Evolutionary conservation across 139 green algal genomes (phyloP), one percentile per base, ranked within the genome.

Genomic region (Coccomyxa sp.): DNA sequence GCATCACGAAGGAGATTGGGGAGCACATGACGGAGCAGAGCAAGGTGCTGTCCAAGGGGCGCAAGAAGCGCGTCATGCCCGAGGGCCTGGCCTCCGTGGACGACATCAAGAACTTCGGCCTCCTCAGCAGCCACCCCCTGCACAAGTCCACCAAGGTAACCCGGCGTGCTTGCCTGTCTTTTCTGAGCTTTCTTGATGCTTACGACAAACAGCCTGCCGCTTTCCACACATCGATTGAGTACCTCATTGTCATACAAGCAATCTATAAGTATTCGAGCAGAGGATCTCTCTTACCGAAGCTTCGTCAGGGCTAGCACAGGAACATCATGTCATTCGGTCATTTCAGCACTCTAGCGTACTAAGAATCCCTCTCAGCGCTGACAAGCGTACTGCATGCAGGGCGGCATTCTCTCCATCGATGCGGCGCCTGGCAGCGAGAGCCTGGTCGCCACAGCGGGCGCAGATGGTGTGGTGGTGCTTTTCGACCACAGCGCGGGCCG

Each of bases 21-120:
- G 78, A 87, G 29, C 70, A 40, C 18, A 82, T 91, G 58, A 88
- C 82, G 7, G 78, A 78, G 41, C 50, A 39, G 16, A 77, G 73
- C 77, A 68, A 74, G 71, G 71, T 91, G 74, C 85, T 95, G 39
- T 91, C 86, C 71, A 92, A 94, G 78, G 84, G 74, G 2, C 86
- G 95, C 76, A 97, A 97, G 85, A 97, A 98, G 87, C 86, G 94
- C n/a, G 88, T 54, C 14, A 78, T 94, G 33, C 73, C 88, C 0
- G 72, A 86, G 16, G 69, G 64, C 71, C 84, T 94, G 7, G 91
- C 91, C 12, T 83, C 87, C 0, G 38, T 83, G 0, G 94, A 95
- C 2, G 90, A 94, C 27, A 70, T 99, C 0, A 79, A 80, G 1
- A 34, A 36, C 9, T 89, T 89, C 58, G 55, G 55, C 31, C 84